These are phyloP conservation scores for Quercus phellos DNA, from an alignment of 331 rosid genomes.

Conservation along the genomic window DNA sequence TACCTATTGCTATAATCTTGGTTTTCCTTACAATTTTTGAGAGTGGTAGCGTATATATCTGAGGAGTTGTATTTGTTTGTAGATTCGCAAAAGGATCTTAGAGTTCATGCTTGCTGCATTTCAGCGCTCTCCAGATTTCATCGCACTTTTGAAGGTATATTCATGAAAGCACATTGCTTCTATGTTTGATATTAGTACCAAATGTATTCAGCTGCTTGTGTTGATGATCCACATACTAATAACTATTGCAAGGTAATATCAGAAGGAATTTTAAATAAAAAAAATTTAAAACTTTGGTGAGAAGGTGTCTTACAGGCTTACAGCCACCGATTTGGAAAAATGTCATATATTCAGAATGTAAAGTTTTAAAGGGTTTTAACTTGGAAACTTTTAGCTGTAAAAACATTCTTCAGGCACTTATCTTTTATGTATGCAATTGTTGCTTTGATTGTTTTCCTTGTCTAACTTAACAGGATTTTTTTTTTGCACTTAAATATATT, in stretches of 20 bases:
- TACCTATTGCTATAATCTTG: background rate
- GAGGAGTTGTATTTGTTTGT: constrained; percentile 15
- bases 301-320: background rate
- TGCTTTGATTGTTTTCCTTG: background rate
- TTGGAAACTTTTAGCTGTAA: background rate
- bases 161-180: constrained; percentile 9
- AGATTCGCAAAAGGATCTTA: constrained; percentile 83
- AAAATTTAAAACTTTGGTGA: background rate
- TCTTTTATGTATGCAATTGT: background rate
- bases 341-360: background rate
- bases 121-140: constrained; percentile 75
- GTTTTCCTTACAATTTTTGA: background rate
- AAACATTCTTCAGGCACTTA: background rate
- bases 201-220: background rate
- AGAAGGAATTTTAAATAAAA: background rate
- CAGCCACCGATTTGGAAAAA: background rate
- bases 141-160: constrained; percentile 83
- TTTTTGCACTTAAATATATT: background rate
- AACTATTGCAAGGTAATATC: background rate
- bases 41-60: background rate
- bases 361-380: background rate
- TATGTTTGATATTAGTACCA: constrained; percentile 6
- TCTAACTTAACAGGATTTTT: background rate
- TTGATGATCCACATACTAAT: constrained; percentile 3
- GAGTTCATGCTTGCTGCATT: constrained; percentile 88